Percentiles rank a stretch among this genome's conserved stretches.
Evolutionary conservation across 2,329 filamentous ascomycete genomes (phyloP).

Genomic region (Alternaria burnsii): DNA sequence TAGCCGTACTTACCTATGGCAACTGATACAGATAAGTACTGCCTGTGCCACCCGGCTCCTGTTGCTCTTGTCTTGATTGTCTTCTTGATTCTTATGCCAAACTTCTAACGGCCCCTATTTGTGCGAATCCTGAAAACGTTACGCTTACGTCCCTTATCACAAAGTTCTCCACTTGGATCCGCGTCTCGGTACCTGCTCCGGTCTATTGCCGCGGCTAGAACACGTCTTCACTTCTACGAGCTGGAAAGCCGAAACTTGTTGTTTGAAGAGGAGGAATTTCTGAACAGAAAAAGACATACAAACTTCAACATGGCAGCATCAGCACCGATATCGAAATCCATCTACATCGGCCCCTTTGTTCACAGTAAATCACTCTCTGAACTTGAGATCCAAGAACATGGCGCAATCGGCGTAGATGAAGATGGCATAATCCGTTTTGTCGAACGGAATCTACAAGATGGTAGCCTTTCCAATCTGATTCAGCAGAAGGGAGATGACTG

Average conservation of each 20-base stretch:
- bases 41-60: not conserved
- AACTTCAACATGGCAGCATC: conserved; percentile 41
- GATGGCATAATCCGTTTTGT: conserved; percentile 62
- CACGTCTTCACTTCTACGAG: not conserved
- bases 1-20: conserved; percentile 5
- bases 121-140: not conserved
- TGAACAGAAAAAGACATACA: not conserved
- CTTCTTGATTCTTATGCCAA: not conserved
- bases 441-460: conserved; percentile 41
- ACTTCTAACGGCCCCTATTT: not conserved
- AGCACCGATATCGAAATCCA: conserved; percentile 37
- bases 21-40: conserved; percentile 26
- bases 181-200: conserved; percentile 1
- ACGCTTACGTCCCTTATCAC: not conserved
- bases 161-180: not conserved
- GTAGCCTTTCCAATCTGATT: not conserved
- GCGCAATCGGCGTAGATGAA: conserved; percentile 61
- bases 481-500: conserved; percentile 32
- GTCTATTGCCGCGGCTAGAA: conserved; percentile 1
- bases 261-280: not conserved
- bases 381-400: conserved; percentile 59
- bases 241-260: not conserved
- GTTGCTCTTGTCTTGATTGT: not conserved
- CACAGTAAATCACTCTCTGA: conserved; percentile 60
- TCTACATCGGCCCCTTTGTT: conserved; percentile 71